A percentile compares a stretch with the other conserved stretches of the same genome.
Conservation (phyloP, 805 yeast genomes). For the Kodamaea kakaduensis region DNA sequence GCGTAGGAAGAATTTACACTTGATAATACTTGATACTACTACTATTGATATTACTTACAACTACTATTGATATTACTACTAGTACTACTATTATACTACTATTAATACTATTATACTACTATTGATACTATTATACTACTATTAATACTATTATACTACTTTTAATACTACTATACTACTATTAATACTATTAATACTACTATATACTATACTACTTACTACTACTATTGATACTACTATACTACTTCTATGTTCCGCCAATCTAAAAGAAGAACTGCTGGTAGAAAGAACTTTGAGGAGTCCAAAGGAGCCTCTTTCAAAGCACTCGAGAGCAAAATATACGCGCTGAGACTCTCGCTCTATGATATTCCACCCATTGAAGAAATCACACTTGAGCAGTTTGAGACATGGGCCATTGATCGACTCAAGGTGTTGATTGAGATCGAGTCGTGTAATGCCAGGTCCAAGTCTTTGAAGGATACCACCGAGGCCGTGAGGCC, state of each 20-base stretch:
- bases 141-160: too few relatives aligned
- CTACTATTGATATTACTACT: too few relatives aligned
- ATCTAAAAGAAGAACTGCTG: conserved; percentile 68
- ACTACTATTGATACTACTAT: too few relatives aligned
- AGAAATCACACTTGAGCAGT: conserved; percentile 88
- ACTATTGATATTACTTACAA: too few relatives aligned
- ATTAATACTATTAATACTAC: too few relatives aligned
- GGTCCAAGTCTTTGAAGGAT: conserved; percentile 63
- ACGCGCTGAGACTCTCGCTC: conserved; percentile 64
- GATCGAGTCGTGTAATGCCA: conserved; percentile 68
- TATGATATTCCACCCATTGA: conserved; percentile 74
- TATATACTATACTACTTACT: too few relatives aligned
- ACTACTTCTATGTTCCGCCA: conserved; percentile 57
- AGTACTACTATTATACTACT: too few relatives aligned
- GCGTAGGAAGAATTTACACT: too few relatives aligned
- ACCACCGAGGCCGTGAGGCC: conserved; percentile 65
- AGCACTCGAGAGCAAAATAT: conserved; percentile 28
- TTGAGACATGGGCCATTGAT: conserved; percentile 95
- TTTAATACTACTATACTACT: too few relatives aligned
- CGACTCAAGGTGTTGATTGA: conserved; percentile 78
- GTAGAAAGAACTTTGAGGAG: conserved; percentile 61
- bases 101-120: too few relatives aligned
- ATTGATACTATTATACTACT: too few relatives aligned
- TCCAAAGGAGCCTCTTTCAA: conserved; percentile 24
- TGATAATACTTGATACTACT: too few relatives aligned